Base-by-base conservation (phyloP, 495 filamentous ascomycete species). In the Corynascus novoguineensis region DNA sequence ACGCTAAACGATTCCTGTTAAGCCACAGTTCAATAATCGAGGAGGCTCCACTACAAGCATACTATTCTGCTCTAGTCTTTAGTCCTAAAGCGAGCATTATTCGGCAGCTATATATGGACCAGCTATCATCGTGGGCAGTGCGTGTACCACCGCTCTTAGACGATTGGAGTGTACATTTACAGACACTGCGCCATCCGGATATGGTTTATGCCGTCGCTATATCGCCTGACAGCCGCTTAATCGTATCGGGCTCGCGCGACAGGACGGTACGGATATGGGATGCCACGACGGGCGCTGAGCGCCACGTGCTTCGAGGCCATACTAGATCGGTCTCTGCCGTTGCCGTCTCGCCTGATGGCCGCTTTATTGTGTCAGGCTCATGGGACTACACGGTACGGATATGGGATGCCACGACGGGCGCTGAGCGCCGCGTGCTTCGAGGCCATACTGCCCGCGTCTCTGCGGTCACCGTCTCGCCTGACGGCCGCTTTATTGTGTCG, bases 11-110 rank as follows among this genome's bases (percentile, higher is more conserved):
- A 45, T 45, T 45, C 41, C 41, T 45, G 24, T 24, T 5, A 27
- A 45, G 41, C 21, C 41, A 45, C 41, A 27, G 41, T 24, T 45
- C 41, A 14, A 47, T 47, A 24, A 47, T 47, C 44, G 12, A 47
- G 25, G 25, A 22, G 25, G 44, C 44, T 28, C 44, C 44, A n/a
- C 44, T 29, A 29, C 44, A 47, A n/a, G 44, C 25, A 31, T 47
- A 31, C 24, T 28, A 27, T 19, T 28, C 44, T n/a, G 21, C 29
- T 12, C n/a, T 35, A 19, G 38, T 21, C 3, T 41, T 41, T 17
- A 21, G n/a, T 5, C 17, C 38, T 17, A 17, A 41, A 19, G 15
- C 38, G 17, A 41, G 38, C 38, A 41, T 19, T 21, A 41, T 41
- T 41, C 17, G 34, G 27, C 19, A 7, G 27, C 4, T 50, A 3